phyloP scores from a whole-genome alignment of 2,329 filamentous ascomycete species.

The Stagonosporopsis tanaceti region DNA sequence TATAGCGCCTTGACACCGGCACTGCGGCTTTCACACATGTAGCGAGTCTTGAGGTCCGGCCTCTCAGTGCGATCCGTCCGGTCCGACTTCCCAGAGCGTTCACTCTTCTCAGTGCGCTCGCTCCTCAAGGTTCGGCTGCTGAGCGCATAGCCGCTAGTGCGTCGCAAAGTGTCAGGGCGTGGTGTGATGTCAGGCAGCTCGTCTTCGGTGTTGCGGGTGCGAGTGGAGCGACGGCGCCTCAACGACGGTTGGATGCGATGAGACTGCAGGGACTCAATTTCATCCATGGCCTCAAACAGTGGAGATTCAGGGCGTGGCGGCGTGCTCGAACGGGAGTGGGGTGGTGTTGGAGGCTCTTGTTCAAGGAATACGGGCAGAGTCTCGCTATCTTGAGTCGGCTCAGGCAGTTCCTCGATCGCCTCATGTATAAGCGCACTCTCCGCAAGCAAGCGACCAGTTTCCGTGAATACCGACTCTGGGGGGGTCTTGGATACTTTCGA shows the following conservation, averaged over 20 bases:
- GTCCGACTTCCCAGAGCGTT: conserved; percentile 30
- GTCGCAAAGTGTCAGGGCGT: conserved; percentile 29
- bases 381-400: conserved; percentile 15
- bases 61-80: conserved; percentile 29
- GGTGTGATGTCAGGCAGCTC: conserved; percentile 34
- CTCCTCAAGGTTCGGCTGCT: conserved; percentile 33
- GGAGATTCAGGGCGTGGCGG: conserved; percentile 41
- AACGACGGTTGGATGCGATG: conserved; percentile 38
- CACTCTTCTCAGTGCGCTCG: conserved; percentile 32
- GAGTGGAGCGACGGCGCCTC: conserved; percentile 41
- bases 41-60: conserved; percentile 37
- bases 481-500: conserved; percentile 25
- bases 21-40: conserved; percentile 47
- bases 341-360: conserved; percentile 35
- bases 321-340: conserved; percentile 36
- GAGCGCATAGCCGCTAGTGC: conserved; percentile 43
- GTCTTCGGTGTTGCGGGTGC: conserved; percentile 37
- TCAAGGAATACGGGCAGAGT: conserved; percentile 14
- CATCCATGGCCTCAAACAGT: conserved; percentile 46
- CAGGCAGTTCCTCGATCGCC: conserved; percentile 22
- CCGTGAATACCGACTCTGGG: conserved; percentile 10
- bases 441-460: conserved; percentile 16
- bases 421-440: conserved; percentile 12
- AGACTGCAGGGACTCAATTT: conserved; percentile 43
- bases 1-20: conserved; percentile 51